Evolutionary conservation across 805 yeast species (phyloP).

Genomic region (Zygoascus bituminiphila): DNA sequence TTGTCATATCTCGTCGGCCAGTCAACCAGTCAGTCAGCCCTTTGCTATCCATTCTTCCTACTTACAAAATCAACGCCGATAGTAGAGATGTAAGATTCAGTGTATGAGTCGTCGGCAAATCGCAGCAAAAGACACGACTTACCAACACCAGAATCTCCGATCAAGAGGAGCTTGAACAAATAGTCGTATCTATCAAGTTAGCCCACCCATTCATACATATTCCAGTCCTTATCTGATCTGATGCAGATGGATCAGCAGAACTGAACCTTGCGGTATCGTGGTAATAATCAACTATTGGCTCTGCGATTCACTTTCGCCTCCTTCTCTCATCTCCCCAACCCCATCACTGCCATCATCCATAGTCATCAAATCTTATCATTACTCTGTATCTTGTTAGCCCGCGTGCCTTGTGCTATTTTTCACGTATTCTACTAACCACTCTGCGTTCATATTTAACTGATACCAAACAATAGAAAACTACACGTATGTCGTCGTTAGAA

Average conservation of each 20-base stretch:
- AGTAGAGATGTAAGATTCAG: slow-evolving; percentile 93
- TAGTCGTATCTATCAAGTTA: slow-evolving; percentile 74
- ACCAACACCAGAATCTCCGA: slow-evolving; percentile 98
- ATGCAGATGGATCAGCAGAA: too few species aligned
- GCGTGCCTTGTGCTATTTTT: neutral
- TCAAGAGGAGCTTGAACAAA: slow-evolving; percentile 85
- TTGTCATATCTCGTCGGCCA: neutral
- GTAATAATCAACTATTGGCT: too few species aligned
- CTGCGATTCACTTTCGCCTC: neutral
- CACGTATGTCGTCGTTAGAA: slow-evolving; percentile 2
- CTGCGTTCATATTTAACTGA: slow-evolving; percentile 7
- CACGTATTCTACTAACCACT: slow-evolving; percentile 6
- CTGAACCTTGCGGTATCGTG: too few species aligned
- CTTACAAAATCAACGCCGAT: slow-evolving; percentile 86
- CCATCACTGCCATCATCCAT: neutral
- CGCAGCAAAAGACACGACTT: slow-evolving; percentile 90
- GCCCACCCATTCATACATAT: neutral
- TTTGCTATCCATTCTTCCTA: neutral
- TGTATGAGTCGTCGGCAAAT: slow-evolving; percentile 95
- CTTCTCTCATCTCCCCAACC: neutral
- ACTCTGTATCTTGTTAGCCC: neutral
- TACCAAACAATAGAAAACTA: neutral
- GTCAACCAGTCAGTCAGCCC: neutral
- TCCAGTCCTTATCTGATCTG: neutral
- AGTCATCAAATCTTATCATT: neutral